Base-by-base conservation (phyloP, 2,329 filamentous ascomycete genomes). In the Pseudogymnoascus sp. region DNA sequence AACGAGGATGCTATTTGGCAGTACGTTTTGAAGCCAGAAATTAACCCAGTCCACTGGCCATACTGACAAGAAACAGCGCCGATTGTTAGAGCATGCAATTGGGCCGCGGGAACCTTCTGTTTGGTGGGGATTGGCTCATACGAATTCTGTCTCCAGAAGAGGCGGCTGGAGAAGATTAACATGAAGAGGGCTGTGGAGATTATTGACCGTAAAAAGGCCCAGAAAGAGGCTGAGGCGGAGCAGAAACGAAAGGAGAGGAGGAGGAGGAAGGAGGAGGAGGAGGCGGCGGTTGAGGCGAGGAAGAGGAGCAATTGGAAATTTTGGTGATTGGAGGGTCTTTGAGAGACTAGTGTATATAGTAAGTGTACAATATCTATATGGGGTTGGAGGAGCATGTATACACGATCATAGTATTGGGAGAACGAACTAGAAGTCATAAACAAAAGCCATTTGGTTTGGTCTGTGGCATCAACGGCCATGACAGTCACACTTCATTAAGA, bases 141-240 rank as follows among this genome's bases (percentile, higher is more conserved):
- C 76, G 91, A 97, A 76, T 91, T 89, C 71, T 97, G 93, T 77
- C 86, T 92, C 71, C 87, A 86, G 68, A 82, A 84, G 66, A 82
- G 92, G 64, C 80, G 84, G 59, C 81, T 88, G 65, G 93, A 97
- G 76, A 84, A 87, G 69, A 84, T 87, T 66, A 89, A 91, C 66
- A 93, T 99, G 86, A 89, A 89, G 74, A 81, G 91, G 67, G 90
- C 90, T 3, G 88, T 96, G 63, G 91, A 96, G 72, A 84, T 94
- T 64, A 88, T 93, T 74, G 86, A 89, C 71, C 80, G 84, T 69
- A 86, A 92, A 74, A 86, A 90, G 71, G 79, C 81, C 4, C 85
- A 89, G 74, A 83, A 86, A 72, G 81, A 86, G 68, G 75, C 73
- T 64, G 76, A 78, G 61, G 28, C 21, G 31, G 56, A 61, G 21